phyloP scores from a whole-genome alignment of 768 basidiomycete genomes.

The Calocybe cyanea region DNA sequence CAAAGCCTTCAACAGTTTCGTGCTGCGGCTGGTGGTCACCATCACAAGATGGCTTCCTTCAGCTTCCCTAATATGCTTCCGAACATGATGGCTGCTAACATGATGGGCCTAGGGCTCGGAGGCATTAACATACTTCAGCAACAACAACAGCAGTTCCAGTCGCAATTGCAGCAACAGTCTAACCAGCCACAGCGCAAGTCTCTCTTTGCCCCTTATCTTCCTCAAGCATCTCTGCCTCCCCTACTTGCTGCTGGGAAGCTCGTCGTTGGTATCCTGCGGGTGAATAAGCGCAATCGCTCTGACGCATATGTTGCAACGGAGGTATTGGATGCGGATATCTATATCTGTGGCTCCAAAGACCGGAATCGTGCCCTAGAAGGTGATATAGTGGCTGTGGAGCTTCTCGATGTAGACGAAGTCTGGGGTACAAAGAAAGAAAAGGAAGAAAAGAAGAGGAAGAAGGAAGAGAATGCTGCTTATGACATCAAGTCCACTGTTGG shows the following conservation, averaged over 20 bases:
- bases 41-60: conserved; percentile 96
- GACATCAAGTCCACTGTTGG: conserved; percentile 72
- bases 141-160: conserved; percentile 93
- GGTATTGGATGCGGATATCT: conserved; percentile 97
- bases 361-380: conserved; percentile 98
- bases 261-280: conserved; percentile 94
- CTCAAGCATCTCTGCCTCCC: conserved; percentile 95
- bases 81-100: conserved; percentile 95
- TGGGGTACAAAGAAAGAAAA: conserved; percentile 99
- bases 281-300: conserved; percentile 97
- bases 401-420: conserved; percentile 96
- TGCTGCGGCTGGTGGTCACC: conserved; percentile 90
- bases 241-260: conserved; percentile 95
- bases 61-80: conserved; percentile 98
- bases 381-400: conserved; percentile 96
- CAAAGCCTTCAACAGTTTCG: conserved; percentile 97
- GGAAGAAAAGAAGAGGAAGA: conserved; percentile 99
- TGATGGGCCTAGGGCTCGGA: conserved; percentile 86
- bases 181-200: conserved; percentile 95
- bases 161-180: conserved; percentile 90
- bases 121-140: conserved; percentile 86
- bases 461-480: conserved; percentile 97
- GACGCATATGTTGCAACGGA: conserved; percentile 99
- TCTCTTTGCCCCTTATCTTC: conserved; percentile 96
- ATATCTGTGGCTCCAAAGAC: conserved; percentile 98